These are phyloP conservation scores for Phaeolepiota aurea DNA, from an alignment of 768 basidiomycete species.

Conservation along the genomic window DNA sequence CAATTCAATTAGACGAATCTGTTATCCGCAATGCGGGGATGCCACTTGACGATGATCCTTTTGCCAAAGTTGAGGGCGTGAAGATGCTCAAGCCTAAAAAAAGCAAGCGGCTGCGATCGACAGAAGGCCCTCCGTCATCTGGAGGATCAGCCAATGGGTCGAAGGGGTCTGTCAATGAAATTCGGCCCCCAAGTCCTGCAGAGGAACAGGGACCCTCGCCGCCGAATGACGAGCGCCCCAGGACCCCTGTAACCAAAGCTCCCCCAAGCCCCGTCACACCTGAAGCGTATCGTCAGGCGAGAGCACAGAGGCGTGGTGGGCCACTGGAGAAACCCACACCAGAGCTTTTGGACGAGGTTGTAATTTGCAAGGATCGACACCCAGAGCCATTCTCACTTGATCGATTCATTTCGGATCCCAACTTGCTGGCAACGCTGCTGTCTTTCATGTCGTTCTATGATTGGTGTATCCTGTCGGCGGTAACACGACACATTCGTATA, in stretches of 20 bases:
- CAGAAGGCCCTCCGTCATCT: slow-evolving; percentile 4
- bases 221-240: neutral
- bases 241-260: slow-evolving; percentile 5
- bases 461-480: slow-evolving; percentile 53
- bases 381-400: slow-evolving; percentile 40
- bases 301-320: slow-evolving; percentile 4
- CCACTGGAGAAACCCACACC: neutral
- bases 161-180: slow-evolving; percentile 4
- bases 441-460: slow-evolving; percentile 62
- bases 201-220: slow-evolving; percentile 5
- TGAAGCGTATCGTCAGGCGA: slow-evolving; percentile 11
- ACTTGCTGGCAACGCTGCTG: slow-evolving; percentile 48
- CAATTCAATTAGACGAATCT: slow-evolving; percentile 18
- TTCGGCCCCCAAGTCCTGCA: neutral
- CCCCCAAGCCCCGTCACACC: slow-evolving; percentile 14
- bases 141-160: slow-evolving; percentile 1
- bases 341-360: neutral
- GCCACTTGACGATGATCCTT: slow-evolving; percentile 43
- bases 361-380: slow-evolving; percentile 12
- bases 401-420: slow-evolving; percentile 44
- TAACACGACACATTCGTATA: slow-evolving; percentile 46
- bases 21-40: slow-evolving; percentile 24
- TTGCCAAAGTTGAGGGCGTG: slow-evolving; percentile 48
- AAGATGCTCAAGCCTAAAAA: slow-evolving; percentile 28
- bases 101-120: slow-evolving; percentile 6